These are phyloP conservation scores for Pulveroboletus sp. DNA, from an alignment of 768 basidiomycete genomes.

Conservation along the genomic window DNA sequence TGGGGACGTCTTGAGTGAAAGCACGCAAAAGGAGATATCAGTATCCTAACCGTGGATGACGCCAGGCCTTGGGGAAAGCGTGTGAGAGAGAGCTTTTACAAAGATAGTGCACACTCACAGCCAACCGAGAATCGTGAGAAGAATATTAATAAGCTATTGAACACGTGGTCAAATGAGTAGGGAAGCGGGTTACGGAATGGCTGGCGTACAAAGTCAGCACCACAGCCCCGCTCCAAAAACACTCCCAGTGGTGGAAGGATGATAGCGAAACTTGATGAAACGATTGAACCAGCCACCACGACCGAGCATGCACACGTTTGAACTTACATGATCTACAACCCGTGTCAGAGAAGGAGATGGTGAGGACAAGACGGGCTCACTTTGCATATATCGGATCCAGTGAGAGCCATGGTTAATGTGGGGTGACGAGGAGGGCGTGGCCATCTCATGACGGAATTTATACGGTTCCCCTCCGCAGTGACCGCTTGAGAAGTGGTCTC, in stretches of 20 bases:
- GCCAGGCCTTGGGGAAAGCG: constrained; percentile 51
- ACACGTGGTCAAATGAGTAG: constrained; percentile 14
- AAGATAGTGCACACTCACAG: constrained; percentile 44
- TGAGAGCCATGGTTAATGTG: constrained; percentile 58
- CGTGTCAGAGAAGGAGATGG: not conserved
- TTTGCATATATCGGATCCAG: constrained; percentile 74
- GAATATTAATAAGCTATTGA: constrained; percentile 62
- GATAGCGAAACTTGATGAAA: constrained; percentile 51
- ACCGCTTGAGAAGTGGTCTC: no score
- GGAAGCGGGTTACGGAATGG: not conserved
- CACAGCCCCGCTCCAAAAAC: constrained; percentile 83
- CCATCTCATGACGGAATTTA: constrained; percentile 5
- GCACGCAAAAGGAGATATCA: not conserved
- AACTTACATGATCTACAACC: constrained; percentile 42
- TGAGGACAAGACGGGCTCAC: constrained; percentile 31
- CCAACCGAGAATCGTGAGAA: constrained; percentile 74
- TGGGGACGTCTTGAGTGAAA: constrained; percentile 12
- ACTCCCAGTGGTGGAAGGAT: constrained; percentile 81
- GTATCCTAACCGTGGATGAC: constrained; percentile 57
- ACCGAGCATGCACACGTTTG: not conserved
- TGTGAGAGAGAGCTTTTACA: constrained; percentile 4
- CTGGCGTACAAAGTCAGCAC: constrained; percentile 61
- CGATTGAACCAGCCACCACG: constrained; percentile 10
- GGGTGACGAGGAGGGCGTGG: not conserved
- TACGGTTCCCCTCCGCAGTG: not conserved